Base-by-base conservation (phyloP, 2,329 filamentous ascomycete species). In the Sporothrix dimorphospora region DNA sequence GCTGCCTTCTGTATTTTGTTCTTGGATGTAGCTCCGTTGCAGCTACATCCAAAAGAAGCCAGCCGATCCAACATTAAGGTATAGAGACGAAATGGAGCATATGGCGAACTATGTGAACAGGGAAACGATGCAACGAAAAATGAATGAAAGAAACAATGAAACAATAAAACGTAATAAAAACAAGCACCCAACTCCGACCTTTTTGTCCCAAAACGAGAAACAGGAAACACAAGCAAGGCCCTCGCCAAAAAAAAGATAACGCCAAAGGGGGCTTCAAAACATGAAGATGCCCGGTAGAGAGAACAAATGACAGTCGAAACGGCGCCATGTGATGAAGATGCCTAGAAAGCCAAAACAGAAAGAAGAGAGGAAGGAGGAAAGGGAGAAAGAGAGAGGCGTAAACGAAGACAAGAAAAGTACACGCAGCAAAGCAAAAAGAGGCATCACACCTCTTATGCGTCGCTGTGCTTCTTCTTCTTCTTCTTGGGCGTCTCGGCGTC, bases 401-500 rank as follows among this genome's bases (percentile, higher is more conserved):
- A n/a, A 65, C 21, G 59, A 65, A 16, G 40, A 65, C 59, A 65
- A 49, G 27, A 67, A 38, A 21, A 21, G 19, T 38, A 67, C 45
- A 67, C 65, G 45, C 24, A 49, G 19, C 16, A 67, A 53, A 6
- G 21, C 19, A 34, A 16, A 34, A 19, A 19, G 42, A 8, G 11
- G 11, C 16, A 45, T 16, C 16, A 38, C 4, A 7, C 19, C 40
- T 45, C 14, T 9, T 70, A 74, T 70, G 69, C 71, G 24, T 73
- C 55, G 71, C 74, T 72, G 73, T 77, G 75, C 77, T 80, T 81
- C 80, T 81, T 82, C 82, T 83, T 87, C 77, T 82, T 83, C 82
- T 84, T 86, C 80, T 87, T 86, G 51, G 84, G 82, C 77, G 84
- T 88, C 80, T 88, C 92, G 75, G 84, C 86, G 76, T 90, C 89